phyloP scores from a whole-genome alignment of 805 yeast species.

The Hanseniaspora jakobsenii region DNA sequence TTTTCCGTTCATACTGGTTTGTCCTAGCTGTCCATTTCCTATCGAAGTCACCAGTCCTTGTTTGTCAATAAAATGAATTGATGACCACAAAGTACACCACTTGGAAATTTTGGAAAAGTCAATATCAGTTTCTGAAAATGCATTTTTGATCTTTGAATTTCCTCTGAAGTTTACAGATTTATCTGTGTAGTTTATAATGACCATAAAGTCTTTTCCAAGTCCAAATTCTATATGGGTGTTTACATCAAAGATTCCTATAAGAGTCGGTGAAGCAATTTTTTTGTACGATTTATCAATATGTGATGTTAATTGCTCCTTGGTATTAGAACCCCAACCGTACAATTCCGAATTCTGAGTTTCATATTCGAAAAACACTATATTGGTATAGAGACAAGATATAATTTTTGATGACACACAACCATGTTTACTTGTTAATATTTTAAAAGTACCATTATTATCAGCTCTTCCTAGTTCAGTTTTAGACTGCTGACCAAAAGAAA shows the following conservation, averaged over 20 bases:
- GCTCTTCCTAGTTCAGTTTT: conserved; percentile 9
- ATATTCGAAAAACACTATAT: background rate
- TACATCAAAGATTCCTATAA: background rate
- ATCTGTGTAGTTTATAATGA: conserved; percentile 22
- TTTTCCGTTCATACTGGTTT: conserved; percentile 30
- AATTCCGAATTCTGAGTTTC: background rate
- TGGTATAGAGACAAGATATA: conserved; percentile 12
- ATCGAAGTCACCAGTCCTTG: conserved; percentile 15
- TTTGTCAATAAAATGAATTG: conserved; percentile 40
- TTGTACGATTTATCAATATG: conserved; percentile 17
- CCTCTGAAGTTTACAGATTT: conserved; percentile 16
- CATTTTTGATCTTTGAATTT: conserved; percentile 30
- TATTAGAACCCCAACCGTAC: conserved; percentile 42
- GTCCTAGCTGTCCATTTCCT: conserved; percentile 75
- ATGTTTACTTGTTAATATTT: background rate
- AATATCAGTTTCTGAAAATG: conserved; percentile 19
- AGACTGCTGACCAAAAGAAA: conserved; percentile 12
- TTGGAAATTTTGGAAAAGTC: conserved; percentile 2
- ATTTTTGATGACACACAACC: background rate
- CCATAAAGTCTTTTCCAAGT: conserved; percentile 53
- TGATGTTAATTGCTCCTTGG: conserved; percentile 31
- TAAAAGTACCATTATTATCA: background rate
- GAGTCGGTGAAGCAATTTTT: conserved; percentile 17
- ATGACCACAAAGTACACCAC: conserved; percentile 57
- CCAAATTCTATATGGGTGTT: conserved; percentile 8